Evolutionary conservation across 495 filamentous ascomycete genomes (phyloP).

Genomic region (Lasiosphaeria hispida): DNA sequence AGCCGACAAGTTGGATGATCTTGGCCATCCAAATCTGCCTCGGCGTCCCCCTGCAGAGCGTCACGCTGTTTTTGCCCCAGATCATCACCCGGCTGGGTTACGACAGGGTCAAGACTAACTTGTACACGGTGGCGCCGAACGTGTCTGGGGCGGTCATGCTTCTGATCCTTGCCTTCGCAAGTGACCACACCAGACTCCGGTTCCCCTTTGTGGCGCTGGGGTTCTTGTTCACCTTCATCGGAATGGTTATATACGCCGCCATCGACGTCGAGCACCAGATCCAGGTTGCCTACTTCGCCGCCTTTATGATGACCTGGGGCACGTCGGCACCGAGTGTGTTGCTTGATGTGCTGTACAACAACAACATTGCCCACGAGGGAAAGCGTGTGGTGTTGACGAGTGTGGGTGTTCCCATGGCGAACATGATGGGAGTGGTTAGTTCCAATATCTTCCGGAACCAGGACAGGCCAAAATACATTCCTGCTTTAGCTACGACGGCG

Average conservation of each 20-base stretch:
- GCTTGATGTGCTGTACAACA: conserved; percentile 68
- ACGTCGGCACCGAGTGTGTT: conserved; percentile 57
- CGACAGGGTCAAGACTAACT: conserved; percentile 65
- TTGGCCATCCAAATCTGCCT: conserved; percentile 71
- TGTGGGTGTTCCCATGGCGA: conserved; percentile 71
- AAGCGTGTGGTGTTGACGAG: conserved; percentile 68
- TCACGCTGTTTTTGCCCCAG: conserved; percentile 70
- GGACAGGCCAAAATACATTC: conserved; percentile 71
- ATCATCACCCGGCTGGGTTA: conserved; percentile 66
- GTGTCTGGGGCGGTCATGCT: conserved; percentile 66
- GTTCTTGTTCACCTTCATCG: conserved; percentile 69
- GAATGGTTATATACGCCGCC: conserved; percentile 71
- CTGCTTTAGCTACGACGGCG: conserved; percentile 69
- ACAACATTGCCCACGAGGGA: conserved; percentile 76
- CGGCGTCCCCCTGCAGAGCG: conserved; percentile 71
- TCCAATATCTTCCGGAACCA: conserved; percentile 70
- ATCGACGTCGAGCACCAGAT: conserved; percentile 61
- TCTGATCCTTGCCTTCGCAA: conserved; percentile 64
- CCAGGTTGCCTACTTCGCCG: conserved; percentile 70
- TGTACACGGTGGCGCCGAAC: conserved; percentile 76
- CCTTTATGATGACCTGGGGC: conserved; percentile 82
- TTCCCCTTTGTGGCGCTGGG: conserved; percentile 73
- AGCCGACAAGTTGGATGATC: conserved; percentile 61
- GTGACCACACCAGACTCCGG: conserved; percentile 62
- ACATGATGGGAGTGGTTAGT: conserved; percentile 76